Conservation (phyloP, 352 stramenopile species). For the Phytophthora citrophthora region DNA sequence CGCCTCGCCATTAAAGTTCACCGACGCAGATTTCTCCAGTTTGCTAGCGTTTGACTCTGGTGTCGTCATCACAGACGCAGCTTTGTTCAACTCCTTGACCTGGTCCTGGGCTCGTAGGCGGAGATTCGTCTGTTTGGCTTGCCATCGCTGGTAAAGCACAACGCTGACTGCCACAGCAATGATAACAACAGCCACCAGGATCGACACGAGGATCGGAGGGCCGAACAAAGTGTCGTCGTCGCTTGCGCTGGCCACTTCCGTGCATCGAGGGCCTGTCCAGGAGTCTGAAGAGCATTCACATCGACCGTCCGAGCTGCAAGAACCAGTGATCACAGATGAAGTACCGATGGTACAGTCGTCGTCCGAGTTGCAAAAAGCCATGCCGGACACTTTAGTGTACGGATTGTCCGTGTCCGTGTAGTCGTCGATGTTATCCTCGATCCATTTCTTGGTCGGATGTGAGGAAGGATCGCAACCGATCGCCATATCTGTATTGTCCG, state of each 20-base stretch:
- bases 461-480: constrained; percentile 56
- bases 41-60: constrained; percentile 6
- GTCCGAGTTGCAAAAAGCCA: constrained; percentile 51
- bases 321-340: constrained; percentile 33
- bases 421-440: constrained; percentile 70
- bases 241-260: constrained; percentile 13
- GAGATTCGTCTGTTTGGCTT: constrained; percentile 2
- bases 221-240: constrained; percentile 20
- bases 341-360: constrained; percentile 55
- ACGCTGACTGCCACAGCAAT: constrained; percentile 5
- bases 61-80: constrained; percentile 23
- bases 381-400: constrained; percentile 48
- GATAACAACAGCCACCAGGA: constrained; percentile 16
- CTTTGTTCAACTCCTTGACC: constrained; percentile 23
- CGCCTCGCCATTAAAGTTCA: background rate
- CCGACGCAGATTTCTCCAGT: constrained; percentile 8
- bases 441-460: constrained; percentile 71
- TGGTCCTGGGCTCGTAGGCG: constrained; percentile 7
- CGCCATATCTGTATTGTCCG: constrained; percentile 39
- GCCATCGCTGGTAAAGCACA: constrained; percentile 11
- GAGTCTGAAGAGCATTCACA: constrained; percentile 39
- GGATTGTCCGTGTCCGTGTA: constrained; percentile 64
- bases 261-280: constrained; percentile 54
- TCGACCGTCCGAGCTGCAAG: constrained; percentile 32
- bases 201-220: constrained; percentile 26